Evolutionary conservation across 768 basidiomycete genomes (phyloP).

Genomic region (Russula vinacea): DNA sequence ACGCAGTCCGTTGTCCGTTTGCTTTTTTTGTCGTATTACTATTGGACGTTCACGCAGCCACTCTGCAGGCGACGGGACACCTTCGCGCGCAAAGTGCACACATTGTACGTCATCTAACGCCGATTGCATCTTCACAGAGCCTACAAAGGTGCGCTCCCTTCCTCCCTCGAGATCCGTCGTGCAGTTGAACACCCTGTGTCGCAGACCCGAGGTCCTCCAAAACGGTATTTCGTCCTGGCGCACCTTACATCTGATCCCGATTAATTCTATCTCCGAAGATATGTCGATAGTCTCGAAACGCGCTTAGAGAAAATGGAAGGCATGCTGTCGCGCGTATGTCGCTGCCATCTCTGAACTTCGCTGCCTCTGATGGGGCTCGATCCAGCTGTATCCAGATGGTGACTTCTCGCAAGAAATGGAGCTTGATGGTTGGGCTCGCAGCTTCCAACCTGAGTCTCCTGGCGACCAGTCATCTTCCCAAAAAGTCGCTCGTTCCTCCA

Average conservation of each 20-base stretch:
- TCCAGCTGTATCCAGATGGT: conserved; percentile 26
- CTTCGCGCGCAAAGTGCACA: conserved; percentile 18
- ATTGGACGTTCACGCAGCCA: neutral
- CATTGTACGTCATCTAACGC: conserved; percentile 15
- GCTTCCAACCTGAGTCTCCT: conserved; percentile 18
- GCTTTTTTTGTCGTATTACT: neutral
- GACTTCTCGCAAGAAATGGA: conserved; percentile 30
- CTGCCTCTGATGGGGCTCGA: neutral
- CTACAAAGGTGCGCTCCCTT: conserved; percentile 18
- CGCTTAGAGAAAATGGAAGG: conserved; percentile 31
- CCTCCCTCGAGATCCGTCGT: neutral
- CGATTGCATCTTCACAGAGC: conserved; percentile 26
- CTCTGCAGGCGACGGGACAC: conserved; percentile 21
- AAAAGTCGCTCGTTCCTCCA: neutral
- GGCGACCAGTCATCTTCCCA: neutral
- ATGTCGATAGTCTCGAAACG: conserved; percentile 29
- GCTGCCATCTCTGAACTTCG: neutral
- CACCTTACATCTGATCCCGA: neutral
- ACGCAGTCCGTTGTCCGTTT: conserved; percentile 26
- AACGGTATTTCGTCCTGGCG: conserved; percentile 16
- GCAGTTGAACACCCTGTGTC: neutral
- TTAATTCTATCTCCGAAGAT: conserved; percentile 15
- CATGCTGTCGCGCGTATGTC: conserved; percentile 26
- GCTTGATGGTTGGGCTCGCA: conserved; percentile 24
- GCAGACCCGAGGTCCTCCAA: conserved; percentile 28